Evolutionary conservation across 306 rosid genomes (phyloP).

Genomic region (Clitoria ternatea): DNA sequence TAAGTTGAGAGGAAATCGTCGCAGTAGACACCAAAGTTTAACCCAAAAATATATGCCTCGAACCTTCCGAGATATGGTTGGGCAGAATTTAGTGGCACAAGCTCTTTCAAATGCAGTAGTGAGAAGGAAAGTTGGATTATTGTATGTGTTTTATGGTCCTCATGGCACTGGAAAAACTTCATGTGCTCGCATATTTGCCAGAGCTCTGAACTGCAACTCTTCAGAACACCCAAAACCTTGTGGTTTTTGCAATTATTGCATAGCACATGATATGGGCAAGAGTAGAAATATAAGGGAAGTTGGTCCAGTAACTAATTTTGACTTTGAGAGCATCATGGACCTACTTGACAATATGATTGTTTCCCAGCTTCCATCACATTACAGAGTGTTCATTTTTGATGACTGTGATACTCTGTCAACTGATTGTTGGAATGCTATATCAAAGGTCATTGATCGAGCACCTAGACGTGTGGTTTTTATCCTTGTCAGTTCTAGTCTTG

Average conservation of each 20-base stretch:
- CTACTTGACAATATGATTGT: constrained; percentile 73
- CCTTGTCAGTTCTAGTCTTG: constrained; percentile 94
- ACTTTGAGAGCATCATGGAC: constrained; percentile 81
- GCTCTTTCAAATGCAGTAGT: constrained; percentile 92
- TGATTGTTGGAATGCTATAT: constrained; percentile 91
- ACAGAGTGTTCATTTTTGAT: constrained; percentile 84
- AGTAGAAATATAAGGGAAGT: constrained; percentile 78
- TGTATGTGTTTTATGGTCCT: constrained; percentile 94
- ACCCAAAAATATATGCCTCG: constrained; percentile 87
- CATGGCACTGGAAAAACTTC: constrained; percentile 98
- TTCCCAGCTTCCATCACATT: constrained; percentile 73
- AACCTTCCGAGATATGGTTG: constrained; percentile 84
- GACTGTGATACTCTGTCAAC: constrained; percentile 81
- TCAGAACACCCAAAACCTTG: constrained; percentile 80
- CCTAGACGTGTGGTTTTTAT: constrained; percentile 95
- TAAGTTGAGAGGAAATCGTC: constrained; percentile 54
- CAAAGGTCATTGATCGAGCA: constrained; percentile 97
- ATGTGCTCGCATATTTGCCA: constrained; percentile 84
- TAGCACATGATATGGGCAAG: constrained; percentile 76
- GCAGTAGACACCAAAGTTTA: constrained; percentile 70
- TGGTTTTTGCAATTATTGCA: constrained; percentile 88
- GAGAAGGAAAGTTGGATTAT: constrained; percentile 70
- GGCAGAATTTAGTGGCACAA: constrained; percentile 89
- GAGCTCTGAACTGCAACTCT: constrained; percentile 92
- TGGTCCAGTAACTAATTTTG: constrained; percentile 87